Percentiles rank a stretch among this genome's conserved stretches.
Conservation (phyloP, 257 asterid species). For the Perilla frutescens region DNA sequence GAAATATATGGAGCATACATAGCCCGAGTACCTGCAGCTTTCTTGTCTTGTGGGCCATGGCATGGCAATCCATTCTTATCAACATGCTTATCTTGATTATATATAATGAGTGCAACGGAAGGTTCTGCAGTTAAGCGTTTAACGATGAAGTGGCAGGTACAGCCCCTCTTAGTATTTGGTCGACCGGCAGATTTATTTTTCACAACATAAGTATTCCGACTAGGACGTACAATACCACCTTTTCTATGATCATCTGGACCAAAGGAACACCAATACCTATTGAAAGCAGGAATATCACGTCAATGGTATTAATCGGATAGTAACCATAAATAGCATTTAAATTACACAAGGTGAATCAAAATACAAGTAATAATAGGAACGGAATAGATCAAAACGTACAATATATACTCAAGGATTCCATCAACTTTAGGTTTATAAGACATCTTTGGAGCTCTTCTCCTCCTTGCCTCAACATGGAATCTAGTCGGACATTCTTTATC, state of each 20-base stretch:
- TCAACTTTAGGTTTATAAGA: conserved; percentile 90
- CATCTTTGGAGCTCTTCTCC: conserved; percentile 59
- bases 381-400: conserved; percentile 52
- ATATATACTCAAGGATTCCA: conserved; percentile 88
- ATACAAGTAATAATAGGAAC: conserved; percentile 17
- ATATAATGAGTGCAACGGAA: conserved; percentile 81
- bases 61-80: conserved; percentile 89
- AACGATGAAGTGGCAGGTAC: conserved; percentile 94
- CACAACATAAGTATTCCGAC: conserved; percentile 74
- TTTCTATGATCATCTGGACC: conserved; percentile 96
- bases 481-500: conserved; percentile 88
- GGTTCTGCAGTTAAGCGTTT: conserved; percentile 94
- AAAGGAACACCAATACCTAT: conserved; percentile 98
- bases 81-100: conserved; percentile 84
- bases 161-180: conserved; percentile 97
- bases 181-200: conserved; percentile 88
- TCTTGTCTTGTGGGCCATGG: conserved; percentile 91
- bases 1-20: conserved; percentile 99
- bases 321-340: conserved; percentile 15
- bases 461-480: conserved; percentile 94
- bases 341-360: neutral
- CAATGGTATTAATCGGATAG: conserved; percentile 1
- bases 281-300: conserved; percentile 29
- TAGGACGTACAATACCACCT: conserved; percentile 92
- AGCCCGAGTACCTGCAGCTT: conserved; percentile 93